Percentiles rank a stretch among this genome's conserved stretches.
phyloP scores from a whole-genome alignment of 768 basidiomycete species.

The Tricholoma bakamatsutake region DNA sequence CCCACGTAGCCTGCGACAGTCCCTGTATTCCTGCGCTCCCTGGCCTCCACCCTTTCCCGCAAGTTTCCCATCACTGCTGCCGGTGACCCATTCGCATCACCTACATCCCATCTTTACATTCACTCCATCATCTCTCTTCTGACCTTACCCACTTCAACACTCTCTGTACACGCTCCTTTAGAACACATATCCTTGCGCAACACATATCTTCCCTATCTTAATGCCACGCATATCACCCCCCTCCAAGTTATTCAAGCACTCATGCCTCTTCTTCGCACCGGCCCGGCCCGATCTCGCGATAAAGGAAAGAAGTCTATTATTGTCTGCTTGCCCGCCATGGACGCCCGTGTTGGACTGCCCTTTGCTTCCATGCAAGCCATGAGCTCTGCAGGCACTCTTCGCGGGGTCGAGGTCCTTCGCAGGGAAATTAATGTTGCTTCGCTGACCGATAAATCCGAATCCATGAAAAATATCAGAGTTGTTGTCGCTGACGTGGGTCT shows the following conservation, averaged over 20 bases:
- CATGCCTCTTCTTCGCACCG: conserved; percentile 68
- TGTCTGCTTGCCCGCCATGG: conserved; percentile 68
- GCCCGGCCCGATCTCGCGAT: conserved; percentile 50
- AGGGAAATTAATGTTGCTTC: conserved; percentile 61
- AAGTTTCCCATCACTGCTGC: conserved; percentile 73
- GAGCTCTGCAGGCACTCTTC: conserved; percentile 68
- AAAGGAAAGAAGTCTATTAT: conserved; percentile 56
- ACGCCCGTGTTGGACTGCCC: conserved; percentile 71
- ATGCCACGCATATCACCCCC: conserved; percentile 70
- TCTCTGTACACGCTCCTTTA: conserved; percentile 51
- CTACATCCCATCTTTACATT: conserved; percentile 61
- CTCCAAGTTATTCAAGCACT: conserved; percentile 72
- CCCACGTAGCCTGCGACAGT: conserved; percentile 58
- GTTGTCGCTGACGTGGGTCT: conserved; percentile 71
- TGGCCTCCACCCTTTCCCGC: conserved; percentile 73
- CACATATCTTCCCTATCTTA: conserved; percentile 66
- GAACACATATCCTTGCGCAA: conserved; percentile 62
- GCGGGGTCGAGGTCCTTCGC: conserved; percentile 67
- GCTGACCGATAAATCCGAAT: conserved; percentile 46
- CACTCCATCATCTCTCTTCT: conserved; percentile 77
- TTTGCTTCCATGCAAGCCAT: conserved; percentile 64
- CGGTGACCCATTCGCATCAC: conserved; percentile 76
- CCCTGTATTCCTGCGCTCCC: conserved; percentile 72
- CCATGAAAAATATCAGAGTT: conserved; percentile 62
- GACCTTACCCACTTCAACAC: conserved; percentile 39